phyloP scores from a whole-genome alignment of 306 rosid species.

The Mucuna pruriens region DNA sequence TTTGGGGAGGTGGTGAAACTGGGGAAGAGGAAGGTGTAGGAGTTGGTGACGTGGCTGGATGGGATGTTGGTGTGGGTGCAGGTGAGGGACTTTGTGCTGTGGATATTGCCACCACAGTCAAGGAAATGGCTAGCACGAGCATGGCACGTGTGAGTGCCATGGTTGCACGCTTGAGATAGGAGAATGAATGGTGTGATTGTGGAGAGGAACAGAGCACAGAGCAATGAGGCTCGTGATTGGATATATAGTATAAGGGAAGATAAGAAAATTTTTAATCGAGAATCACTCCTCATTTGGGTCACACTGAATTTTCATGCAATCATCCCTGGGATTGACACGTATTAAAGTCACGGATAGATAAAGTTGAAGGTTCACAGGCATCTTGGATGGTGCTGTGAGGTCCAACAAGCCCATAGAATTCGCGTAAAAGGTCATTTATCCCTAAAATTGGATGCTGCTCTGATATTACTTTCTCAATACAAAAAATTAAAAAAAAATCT shows the following conservation, averaged over 20 bases:
- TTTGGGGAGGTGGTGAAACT: constrained; percentile 11
- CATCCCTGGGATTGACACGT: constrained; percentile 36
- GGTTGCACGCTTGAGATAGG: too few species aligned
- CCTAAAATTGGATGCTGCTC: too few species aligned
- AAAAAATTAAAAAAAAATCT: too few species aligned
- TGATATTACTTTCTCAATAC: too few species aligned
- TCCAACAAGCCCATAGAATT: constrained; percentile 11
- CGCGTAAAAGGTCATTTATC: too few species aligned
- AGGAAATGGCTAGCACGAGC: constrained; percentile 46
- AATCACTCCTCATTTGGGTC: not conserved
- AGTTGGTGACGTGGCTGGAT: not conserved
- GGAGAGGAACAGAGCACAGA: not conserved
- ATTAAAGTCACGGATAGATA: not conserved
- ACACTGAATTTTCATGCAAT: constrained; percentile 28
- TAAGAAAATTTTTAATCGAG: not conserved
- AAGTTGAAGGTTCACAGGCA: not conserved
- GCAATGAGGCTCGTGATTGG: constrained; percentile 16
- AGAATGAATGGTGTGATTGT: too few species aligned
- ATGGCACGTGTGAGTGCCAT: constrained; percentile 63
- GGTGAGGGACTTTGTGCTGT: constrained; percentile 54
- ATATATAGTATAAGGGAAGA: constrained; percentile 32
- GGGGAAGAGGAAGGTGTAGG: constrained; percentile 39
- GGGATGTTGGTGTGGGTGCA: constrained; percentile 37
- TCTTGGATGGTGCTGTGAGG: constrained; percentile 30
- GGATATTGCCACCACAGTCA: constrained; percentile 54